These are phyloP conservation scores for Neonothopanus nambi DNA, from an alignment of 1,284 basidiomycete species.

Conservation along the genomic window DNA sequence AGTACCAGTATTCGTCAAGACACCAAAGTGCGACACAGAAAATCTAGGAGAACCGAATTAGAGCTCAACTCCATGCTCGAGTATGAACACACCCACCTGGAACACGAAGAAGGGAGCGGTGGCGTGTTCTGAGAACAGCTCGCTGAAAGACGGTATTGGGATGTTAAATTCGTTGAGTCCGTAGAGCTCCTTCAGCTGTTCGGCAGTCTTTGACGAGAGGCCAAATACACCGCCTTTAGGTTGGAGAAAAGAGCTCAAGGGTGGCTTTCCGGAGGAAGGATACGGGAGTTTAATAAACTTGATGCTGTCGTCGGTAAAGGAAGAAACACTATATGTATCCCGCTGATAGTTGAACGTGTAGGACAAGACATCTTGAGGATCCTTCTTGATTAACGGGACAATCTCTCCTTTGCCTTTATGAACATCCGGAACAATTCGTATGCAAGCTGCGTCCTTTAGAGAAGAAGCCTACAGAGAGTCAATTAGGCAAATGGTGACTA, in stretches of 20 bases:
- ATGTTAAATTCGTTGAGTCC: conserved; percentile 95
- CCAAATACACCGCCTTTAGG: conserved; percentile 39
- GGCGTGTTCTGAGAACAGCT: conserved; percentile 18
- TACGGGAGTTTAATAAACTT: conserved; percentile 88
- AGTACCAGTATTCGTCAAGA: conserved; percentile 98
- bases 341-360: conserved; percentile 95
- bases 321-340: conserved; percentile 86
- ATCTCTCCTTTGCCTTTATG: conserved; percentile 94
- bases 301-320: conserved; percentile 31
- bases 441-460: conserved; percentile 74
- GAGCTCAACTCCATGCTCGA: conserved; percentile 33
- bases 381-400: conserved; percentile 72
- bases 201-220: conserved; percentile 41
- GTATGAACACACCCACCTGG: conserved; percentile 43
- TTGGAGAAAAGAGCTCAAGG: conserved; percentile 67
- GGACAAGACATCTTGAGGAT: conserved; percentile 53
- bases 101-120: conserved; percentile 83
- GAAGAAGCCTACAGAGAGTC: conserved; percentile 52
- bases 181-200: conserved; percentile 63
- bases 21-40: conserved; percentile 97
- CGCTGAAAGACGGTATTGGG: conserved; percentile 86
- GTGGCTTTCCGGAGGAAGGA: conserved; percentile 77
- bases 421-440: conserved; percentile 82
- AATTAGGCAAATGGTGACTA: conserved; percentile 5
- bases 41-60: conserved; percentile 95